These are phyloP conservation scores for Pouteria glomerata DNA, from an alignment of 148 eudicot genomes.

Conservation along the genomic window DNA sequence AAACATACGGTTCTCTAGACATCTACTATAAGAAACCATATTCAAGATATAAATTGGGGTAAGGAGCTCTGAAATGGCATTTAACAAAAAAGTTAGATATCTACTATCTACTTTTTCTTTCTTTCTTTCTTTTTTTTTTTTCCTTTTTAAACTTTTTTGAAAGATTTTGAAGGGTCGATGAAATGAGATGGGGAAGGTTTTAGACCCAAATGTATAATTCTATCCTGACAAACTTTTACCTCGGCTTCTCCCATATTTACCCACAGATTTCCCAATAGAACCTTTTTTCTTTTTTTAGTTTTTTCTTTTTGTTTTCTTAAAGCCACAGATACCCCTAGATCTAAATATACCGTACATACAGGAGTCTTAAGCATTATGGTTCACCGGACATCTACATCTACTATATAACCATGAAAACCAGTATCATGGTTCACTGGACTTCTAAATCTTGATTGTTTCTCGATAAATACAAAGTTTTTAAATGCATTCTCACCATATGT, in stretches of 20 bases:
- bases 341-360: too few species aligned
- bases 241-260: neutral
- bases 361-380: too few species aligned
- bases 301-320: too few species aligned
- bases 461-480: neutral
- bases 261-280: neutral
- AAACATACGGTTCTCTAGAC: too few species aligned
- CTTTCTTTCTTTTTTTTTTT: too few species aligned
- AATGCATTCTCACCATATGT: constrained; percentile 65
- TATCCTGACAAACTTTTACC: neutral
- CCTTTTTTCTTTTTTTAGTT: too few species aligned
- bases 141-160: neutral
- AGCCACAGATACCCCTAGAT: too few species aligned
- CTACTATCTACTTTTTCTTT: neutral
- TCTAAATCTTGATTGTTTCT: neutral
- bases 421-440: neutral
- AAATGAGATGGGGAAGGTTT: neutral
- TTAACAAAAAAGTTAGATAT: neutral
- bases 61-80: neutral
- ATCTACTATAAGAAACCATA: too few species aligned
- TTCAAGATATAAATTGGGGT: too few species aligned
- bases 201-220: neutral
- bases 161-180: neutral
- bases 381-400: too few species aligned
- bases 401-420: neutral